Conservation (phyloP, 345 rosid genomes). For the Eucalyptus pauciflora region DNA sequence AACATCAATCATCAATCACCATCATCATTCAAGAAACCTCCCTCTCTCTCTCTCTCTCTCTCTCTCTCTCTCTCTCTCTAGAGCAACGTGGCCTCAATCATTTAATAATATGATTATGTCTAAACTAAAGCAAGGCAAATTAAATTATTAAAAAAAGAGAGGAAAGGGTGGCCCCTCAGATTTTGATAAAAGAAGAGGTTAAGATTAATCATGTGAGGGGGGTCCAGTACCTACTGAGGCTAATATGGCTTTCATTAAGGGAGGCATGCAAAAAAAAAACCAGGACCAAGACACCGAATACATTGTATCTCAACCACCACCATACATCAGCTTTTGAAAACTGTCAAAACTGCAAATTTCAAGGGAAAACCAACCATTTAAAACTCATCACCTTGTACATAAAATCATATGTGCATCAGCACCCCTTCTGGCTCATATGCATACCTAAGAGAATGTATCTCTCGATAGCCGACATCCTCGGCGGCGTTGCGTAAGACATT, state of each 20-base stretch:
- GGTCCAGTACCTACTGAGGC: conserved; percentile 24
- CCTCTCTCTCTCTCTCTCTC: background rate
- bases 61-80: background rate
- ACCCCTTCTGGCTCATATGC: background rate
- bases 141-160: background rate
- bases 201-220: conserved; percentile 11
- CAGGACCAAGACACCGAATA: background rate
- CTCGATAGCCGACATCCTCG: background rate
- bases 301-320: background rate
- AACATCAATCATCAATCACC: background rate
- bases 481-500: background rate
- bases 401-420: background rate
- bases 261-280: background rate
- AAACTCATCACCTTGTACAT: background rate
- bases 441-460: background rate
- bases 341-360: background rate
- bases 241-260: conserved; percentile 47
- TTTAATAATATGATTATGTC: background rate
- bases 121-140: background rate
- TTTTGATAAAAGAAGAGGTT: background rate
- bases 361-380: background rate
- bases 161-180: background rate
- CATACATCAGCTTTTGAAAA: background rate
- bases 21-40: background rate
- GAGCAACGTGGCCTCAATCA: conserved; percentile 8